Percentiles rank a stretch among this genome's conserved stretches.
Evolutionary conservation across 2,329 filamentous ascomycete species (phyloP).

Genomic region (Setomelanomma holmii): DNA sequence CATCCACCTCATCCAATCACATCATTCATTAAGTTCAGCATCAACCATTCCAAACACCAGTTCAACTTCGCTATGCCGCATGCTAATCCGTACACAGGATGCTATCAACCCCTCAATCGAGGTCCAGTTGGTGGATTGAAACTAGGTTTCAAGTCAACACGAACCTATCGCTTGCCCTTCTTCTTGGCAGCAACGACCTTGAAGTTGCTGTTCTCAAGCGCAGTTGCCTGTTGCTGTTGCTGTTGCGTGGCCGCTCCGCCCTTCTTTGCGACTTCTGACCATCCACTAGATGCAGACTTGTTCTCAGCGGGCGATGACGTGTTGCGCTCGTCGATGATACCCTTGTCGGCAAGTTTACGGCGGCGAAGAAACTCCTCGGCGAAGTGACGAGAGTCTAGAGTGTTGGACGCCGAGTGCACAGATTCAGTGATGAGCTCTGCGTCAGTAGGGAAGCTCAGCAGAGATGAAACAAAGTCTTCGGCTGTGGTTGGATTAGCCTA

Average conservation of each 20-base stretch:
- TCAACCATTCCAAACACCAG: background rate
- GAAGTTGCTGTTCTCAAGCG: slow-evolving; percentile 69
- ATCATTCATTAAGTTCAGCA: background rate
- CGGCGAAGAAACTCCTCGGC: slow-evolving; percentile 93
- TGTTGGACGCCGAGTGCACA: slow-evolving; percentile 84
- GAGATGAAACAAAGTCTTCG: slow-evolving; percentile 78
- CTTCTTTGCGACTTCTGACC: slow-evolving; percentile 98
- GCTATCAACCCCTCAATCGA: no score
- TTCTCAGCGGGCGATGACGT: slow-evolving; percentile 59
- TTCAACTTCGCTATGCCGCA: background rate
- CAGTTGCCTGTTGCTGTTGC: slow-evolving; percentile 48
- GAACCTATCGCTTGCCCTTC: slow-evolving; percentile 66
- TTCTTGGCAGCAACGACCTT: slow-evolving; percentile 92
- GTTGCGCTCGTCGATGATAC: slow-evolving; percentile 75
- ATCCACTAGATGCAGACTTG: slow-evolving; percentile 68
- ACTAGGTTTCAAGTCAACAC: no score
- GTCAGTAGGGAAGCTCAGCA: slow-evolving; percentile 79
- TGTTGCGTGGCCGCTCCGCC: slow-evolving; percentile 66
- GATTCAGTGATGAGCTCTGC: slow-evolving; percentile 85
- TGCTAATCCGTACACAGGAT: background rate
- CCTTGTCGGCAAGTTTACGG: slow-evolving; percentile 91
- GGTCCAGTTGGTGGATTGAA: no score
- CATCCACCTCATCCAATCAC: background rate
- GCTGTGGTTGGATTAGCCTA: slow-evolving; percentile 58
- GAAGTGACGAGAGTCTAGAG: slow-evolving; percentile 91